phyloP scores from a whole-genome alignment of 139 green algal species.

The Gonium pectorale region DNA sequence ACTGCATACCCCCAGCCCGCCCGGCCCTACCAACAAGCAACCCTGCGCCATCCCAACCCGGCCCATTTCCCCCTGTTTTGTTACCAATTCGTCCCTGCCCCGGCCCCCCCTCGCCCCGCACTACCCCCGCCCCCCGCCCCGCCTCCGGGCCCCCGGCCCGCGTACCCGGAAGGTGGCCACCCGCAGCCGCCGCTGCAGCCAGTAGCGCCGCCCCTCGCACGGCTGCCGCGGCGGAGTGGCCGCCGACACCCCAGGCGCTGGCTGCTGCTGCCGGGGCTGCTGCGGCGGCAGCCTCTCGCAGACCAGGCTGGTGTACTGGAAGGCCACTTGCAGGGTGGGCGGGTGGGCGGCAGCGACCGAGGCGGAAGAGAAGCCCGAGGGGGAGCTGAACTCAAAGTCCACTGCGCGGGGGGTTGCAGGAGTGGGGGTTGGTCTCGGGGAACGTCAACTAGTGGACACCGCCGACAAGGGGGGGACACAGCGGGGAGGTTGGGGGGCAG shows the following conservation, averaged over 20 bases:
- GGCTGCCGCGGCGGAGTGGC: neutral
- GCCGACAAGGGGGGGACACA: too few relatives aligned
- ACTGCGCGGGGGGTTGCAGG: conserved; percentile 5
- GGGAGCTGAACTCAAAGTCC: conserved; percentile 49
- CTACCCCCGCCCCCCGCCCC: neutral
- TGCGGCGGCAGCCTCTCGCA: neutral
- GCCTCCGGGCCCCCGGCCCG: neutral
- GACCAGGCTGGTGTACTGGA: conserved; percentile 79
- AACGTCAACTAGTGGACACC: too few relatives aligned
- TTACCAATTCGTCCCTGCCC: too few relatives aligned
- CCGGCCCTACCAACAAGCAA: too few relatives aligned
- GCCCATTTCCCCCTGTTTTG: too few relatives aligned
- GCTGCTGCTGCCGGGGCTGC: neutral
- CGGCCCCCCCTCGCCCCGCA: too few relatives aligned
- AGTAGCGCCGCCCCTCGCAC: conserved; percentile 11
- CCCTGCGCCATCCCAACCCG: too few relatives aligned
- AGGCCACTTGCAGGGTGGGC: conserved; percentile 64
- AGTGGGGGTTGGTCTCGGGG: too few relatives aligned
- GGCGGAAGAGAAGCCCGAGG: conserved; percentile 11
- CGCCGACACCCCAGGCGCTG: neutral
- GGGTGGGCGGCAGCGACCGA: conserved; percentile 4
- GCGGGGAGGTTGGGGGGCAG: too few relatives aligned
- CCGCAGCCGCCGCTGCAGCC: conserved; percentile 72
- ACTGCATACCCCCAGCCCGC: too few relatives aligned
- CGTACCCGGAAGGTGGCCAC: conserved; percentile 65